Evolutionary conservation across 192 early-diverging fungal genomes (phyloP), one percentile per base, ranked within the genome.

Genomic region (Blastocladiella britannica): DNA sequence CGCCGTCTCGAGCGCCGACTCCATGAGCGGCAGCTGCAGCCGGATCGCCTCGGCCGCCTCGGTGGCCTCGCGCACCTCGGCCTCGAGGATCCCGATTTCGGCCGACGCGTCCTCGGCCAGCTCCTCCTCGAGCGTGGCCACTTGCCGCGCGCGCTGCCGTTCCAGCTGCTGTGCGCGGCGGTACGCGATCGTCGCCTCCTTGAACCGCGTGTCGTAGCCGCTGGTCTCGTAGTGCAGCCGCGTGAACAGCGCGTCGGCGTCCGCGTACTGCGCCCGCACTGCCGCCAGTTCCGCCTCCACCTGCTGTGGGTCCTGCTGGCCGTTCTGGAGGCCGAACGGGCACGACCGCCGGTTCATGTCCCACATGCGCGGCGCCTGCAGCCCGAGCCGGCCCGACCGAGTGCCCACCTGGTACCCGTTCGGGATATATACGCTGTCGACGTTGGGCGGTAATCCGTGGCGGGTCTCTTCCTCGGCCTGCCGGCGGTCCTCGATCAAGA

Each of bases 291-390:
- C 58, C 2, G 62, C 55, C 3, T 69, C 58, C 15, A 62, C 58
- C 24, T 63, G 61, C 25, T 52, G 25, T n/a, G 70, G 53, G 2
- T 67, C 63, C 27, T 53, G 37, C 53, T 70, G 58, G 4, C 62
- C 8, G 29, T 52, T 51, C 55, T 7, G 28, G 30, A 3, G 47
- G 29, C 52, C 70, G 47, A 27, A 58, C 62, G 25, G 56, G 58
- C 53, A 72, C 56, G 54, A 77, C 65, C 26, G 27, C 59, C 57
- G 59, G 20, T 71, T 70, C 71, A 77, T 82, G 57, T 83, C 74
- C 30, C 65, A 64, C 23, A 77, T 74, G 54, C 70, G 67, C 29
- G 71, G 62, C 25, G 60, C 52, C 43, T 68, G 63, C 2, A 53
- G 56, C 20, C 68, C 68, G 29, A 60, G 54, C 55, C 69, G 55